A percentile compares a stretch with the other conserved stretches of the same genome.
Evolutionary conservation across 2,329 filamentous ascomycete genomes (phyloP).

Genomic region (Acarospora socialis): DNA sequence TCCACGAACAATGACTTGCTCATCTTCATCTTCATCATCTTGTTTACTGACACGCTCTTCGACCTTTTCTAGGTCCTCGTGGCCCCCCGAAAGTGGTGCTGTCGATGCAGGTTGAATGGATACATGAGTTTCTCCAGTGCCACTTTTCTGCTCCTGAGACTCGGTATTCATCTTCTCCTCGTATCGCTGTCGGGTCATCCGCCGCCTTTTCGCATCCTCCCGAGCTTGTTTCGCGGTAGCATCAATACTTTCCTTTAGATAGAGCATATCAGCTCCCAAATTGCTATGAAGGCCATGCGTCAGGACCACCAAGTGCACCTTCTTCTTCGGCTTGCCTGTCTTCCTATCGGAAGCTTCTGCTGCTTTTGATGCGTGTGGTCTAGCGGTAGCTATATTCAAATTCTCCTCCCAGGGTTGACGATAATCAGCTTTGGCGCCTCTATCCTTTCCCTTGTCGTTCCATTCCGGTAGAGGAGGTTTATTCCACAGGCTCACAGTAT

Average conservation of each 20-base stretch:
- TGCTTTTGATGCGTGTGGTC: constrained; percentile 16
- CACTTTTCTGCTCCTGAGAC: background rate
- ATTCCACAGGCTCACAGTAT: constrained; percentile 84
- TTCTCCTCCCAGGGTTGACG: constrained; percentile 21
- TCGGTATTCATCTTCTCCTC: constrained; percentile 14
- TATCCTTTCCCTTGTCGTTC: constrained; percentile 20
- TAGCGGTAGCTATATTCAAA: too few species aligned
- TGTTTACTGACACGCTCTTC: too few species aligned
- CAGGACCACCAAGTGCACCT: constrained; percentile 77
- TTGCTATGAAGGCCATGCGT: constrained; percentile 96
- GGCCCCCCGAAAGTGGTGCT: constrained; percentile 35
- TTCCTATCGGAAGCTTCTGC: constrained; percentile 14
- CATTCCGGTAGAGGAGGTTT: constrained; percentile 66
- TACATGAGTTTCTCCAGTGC: background rate
- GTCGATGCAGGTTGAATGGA: constrained; percentile 21
- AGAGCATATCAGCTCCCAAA: constrained; percentile 89
- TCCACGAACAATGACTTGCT: constrained; percentile 77
- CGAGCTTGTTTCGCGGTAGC: constrained; percentile 61
- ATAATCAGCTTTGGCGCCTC: constrained; percentile 11
- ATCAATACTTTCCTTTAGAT: constrained; percentile 94
- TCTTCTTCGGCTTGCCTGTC: constrained; percentile 55
- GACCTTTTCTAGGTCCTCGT: constrained; percentile 28
- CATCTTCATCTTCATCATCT: constrained; percentile 53
- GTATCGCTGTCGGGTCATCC: constrained; percentile 6
- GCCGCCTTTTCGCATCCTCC: constrained; percentile 40